These are phyloP conservation scores for Hirschfeldia incana DNA, from an alignment of 345 rosid species.

Conservation along the genomic window DNA sequence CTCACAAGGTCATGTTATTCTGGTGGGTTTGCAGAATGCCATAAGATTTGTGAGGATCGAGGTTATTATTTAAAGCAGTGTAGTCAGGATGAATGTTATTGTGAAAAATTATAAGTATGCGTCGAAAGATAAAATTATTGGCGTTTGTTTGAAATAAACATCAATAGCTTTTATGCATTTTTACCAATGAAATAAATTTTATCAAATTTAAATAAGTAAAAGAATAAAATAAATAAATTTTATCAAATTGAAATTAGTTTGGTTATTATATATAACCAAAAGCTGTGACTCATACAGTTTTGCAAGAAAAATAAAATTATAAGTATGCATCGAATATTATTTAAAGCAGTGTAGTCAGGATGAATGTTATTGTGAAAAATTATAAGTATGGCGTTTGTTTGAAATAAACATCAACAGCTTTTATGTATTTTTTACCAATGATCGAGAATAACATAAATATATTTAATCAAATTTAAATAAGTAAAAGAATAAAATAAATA, in stretches of 20 bases:
- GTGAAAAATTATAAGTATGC: not conserved
- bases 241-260: too few species aligned
- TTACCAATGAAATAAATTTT: not conserved
- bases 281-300: too few species aligned
- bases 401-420: not conserved
- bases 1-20: not conserved
- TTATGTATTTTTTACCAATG: not conserved
- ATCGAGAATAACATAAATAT: too few species aligned
- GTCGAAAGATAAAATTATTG: not conserved
- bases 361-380: not conserved
- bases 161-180: not conserved
- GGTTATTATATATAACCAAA: too few species aligned
- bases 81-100: not conserved
- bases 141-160: not conserved
- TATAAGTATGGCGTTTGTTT: not conserved
- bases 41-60: not conserved
- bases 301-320: too few species aligned
- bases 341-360: not conserved
- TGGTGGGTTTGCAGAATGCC: not conserved
- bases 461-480: not conserved
- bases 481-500: too few species aligned
- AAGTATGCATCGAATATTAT: too few species aligned
- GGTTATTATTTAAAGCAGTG: not conserved
- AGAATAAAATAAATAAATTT: too few species aligned
- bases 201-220: not conserved